Evolutionary conservation across 192 early-diverging fungal species (phyloP).

Genomic region (Coemansia sp.): DNA sequence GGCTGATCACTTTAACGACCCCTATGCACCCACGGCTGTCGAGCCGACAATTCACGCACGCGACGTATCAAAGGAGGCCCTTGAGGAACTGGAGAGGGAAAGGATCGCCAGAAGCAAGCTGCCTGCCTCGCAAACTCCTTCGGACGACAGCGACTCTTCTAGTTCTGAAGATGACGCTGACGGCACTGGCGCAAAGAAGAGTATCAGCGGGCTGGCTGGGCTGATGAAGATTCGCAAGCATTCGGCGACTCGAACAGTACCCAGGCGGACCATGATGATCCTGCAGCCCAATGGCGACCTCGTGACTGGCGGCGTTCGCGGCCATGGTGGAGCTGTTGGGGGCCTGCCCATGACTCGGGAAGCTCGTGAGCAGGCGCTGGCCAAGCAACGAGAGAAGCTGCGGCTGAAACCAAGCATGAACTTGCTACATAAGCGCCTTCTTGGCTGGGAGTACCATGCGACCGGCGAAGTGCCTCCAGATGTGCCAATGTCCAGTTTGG

Average conservation of each 20-base stretch:
- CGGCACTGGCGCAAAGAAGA: not conserved
- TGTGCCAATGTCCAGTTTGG: slow-evolving; percentile 16
- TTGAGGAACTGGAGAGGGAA: slow-evolving; percentile 19
- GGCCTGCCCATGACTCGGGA: slow-evolving; percentile 9
- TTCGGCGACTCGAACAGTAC: not conserved
- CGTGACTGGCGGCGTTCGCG: not conserved
- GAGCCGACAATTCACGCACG: slow-evolving; percentile 13
- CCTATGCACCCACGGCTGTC: not conserved
- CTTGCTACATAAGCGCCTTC: slow-evolving; percentile 58
- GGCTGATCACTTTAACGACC: not conserved
- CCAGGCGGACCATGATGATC: slow-evolving; percentile 22
- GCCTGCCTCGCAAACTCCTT: slow-evolving; percentile 7
- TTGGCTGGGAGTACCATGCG: slow-evolving; percentile 61
- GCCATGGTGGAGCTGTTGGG: not conserved
- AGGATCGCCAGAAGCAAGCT: slow-evolving; percentile 1
- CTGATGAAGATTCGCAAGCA: slow-evolving; percentile 22
- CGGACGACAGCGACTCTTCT: slow-evolving; percentile 19
- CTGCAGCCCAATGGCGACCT: slow-evolving; percentile 4
- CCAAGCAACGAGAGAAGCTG: slow-evolving; percentile 46
- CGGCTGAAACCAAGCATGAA: slow-evolving; percentile 58
- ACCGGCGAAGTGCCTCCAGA: slow-evolving; percentile 60
- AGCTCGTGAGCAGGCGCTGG: slow-evolving; percentile 29
- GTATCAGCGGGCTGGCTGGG: slow-evolving; percentile 21
- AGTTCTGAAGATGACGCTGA: slow-evolving; percentile 30
- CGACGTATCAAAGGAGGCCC: slow-evolving; percentile 21